Conservation (phyloP, 2,329 filamentous ascomycete species). For the Nemania bipapillata region DNA sequence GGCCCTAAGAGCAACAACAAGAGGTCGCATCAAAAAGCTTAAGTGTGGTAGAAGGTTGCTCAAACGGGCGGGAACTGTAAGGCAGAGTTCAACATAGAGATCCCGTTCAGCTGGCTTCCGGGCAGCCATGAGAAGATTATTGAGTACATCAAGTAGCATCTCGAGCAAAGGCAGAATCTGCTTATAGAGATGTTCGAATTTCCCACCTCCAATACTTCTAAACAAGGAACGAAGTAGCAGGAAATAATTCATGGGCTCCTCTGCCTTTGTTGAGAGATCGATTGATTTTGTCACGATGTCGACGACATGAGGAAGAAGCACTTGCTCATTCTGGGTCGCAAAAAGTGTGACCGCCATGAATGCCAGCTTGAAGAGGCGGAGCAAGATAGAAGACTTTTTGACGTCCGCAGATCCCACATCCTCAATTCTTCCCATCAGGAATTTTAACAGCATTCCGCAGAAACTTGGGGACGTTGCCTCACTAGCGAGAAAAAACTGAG, state of each 20-base stretch:
- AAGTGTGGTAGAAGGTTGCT: constrained; percentile 95
- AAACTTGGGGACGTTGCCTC: constrained; percentile 98
- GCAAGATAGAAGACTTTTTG: constrained; percentile 88
- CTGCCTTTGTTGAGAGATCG: constrained; percentile 91
- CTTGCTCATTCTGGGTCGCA: constrained; percentile 91
- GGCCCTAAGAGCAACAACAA: constrained; percentile 93
- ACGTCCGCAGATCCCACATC: constrained; percentile 93
- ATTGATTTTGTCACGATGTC: constrained; percentile 98
- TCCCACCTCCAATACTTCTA: constrained; percentile 93
- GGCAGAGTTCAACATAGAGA: constrained; percentile 93
- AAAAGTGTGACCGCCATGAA: constrained; percentile 99
- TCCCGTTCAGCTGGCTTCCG: constrained; percentile 91
- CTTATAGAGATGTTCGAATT: constrained; percentile 98
- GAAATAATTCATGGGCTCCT: constrained; percentile 99
- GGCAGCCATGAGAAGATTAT: constrained; percentile 90
- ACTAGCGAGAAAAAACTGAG: constrained; percentile 98
- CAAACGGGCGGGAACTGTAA: constrained; percentile 92
- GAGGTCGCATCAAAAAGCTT: constrained; percentile 94
- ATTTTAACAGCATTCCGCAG: constrained; percentile 96
- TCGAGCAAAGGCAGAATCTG: constrained; percentile 95
- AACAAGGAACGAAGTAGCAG: constrained; percentile 91
- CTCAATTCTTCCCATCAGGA: constrained; percentile 95
- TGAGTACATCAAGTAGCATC: constrained; percentile 96
- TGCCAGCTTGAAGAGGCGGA: constrained; percentile 95
- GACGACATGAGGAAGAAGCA: constrained; percentile 93